phyloP scores from a whole-genome alignment of 1,139 yeast species.

The Keqinozyma sinolaborantium region DNA sequence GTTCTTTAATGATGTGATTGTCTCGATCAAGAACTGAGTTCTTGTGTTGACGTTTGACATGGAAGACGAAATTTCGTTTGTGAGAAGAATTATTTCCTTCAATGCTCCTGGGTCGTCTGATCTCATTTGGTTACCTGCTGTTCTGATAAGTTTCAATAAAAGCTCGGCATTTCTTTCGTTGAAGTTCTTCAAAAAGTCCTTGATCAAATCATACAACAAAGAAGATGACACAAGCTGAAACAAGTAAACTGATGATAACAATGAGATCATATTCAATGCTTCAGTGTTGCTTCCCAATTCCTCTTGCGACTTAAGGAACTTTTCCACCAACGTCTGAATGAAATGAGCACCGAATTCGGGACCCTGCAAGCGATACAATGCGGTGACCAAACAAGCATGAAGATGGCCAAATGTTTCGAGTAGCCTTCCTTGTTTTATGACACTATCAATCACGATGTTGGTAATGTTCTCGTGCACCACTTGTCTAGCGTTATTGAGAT shows the following conservation, averaged over 20 bases:
- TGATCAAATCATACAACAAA: slow-evolving; percentile 74
- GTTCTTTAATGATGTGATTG: slow-evolving; percentile 80
- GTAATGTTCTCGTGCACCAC: slow-evolving; percentile 70
- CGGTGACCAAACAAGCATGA: slow-evolving; percentile 75
- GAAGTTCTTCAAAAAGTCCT: slow-evolving; percentile 51
- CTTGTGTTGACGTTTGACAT: slow-evolving; percentile 50
- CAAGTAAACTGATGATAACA: slow-evolving; percentile 73
- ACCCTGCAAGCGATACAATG: slow-evolving; percentile 77
- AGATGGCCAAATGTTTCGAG: slow-evolving; percentile 76
- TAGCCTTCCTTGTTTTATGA: slow-evolving; percentile 60
- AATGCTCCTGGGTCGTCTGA: slow-evolving; percentile 86
- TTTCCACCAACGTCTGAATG: slow-evolving; percentile 74
- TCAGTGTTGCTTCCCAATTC: slow-evolving; percentile 44
- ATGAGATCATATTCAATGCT: slow-evolving; percentile 65
- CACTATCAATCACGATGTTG: slow-evolving; percentile 58
- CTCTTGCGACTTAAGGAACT: slow-evolving; percentile 40
- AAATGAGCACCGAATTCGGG: slow-evolving; percentile 88
- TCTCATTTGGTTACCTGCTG: slow-evolving; percentile 82
- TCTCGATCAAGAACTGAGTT: slow-evolving; percentile 78
- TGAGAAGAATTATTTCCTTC: slow-evolving; percentile 70
- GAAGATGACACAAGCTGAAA: slow-evolving; percentile 73
- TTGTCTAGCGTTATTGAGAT: slow-evolving; percentile 68
- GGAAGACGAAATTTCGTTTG: slow-evolving; percentile 29
- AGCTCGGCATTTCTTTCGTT: slow-evolving; percentile 76
- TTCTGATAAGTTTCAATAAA: slow-evolving; percentile 65